Evolutionary conservation across 2,329 filamentous ascomycete species (phyloP).

Genomic region (Aaosphaeria arxii): DNA sequence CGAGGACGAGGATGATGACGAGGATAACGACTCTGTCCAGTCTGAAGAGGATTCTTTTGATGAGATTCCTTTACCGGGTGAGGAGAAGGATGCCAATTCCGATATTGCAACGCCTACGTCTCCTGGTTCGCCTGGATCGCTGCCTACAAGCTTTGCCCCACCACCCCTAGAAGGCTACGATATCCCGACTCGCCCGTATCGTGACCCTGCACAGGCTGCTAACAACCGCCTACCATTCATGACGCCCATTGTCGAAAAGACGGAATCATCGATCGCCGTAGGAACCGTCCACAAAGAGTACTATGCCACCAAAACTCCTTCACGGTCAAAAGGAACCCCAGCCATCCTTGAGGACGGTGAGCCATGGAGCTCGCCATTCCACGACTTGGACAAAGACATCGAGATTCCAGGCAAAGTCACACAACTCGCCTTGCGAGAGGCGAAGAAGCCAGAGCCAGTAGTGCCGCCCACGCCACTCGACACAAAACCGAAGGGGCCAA

Average conservation of each 20-base stretch:
- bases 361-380: conserved; percentile 68
- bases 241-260: conserved; percentile 96
- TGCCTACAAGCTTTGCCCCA: conserved; percentile 67
- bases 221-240: conserved; percentile 96
- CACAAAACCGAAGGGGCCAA: conserved; percentile 58
- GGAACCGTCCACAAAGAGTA: conserved; percentile 51
- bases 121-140: conserved; percentile 29
- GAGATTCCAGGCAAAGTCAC: conserved; percentile 45
- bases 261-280: conserved; percentile 75
- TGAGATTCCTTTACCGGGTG: conserved; percentile 20
- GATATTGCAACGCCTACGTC: conserved; percentile 50
- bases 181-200: conserved; percentile 73
- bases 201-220: conserved; percentile 73
- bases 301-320: conserved; percentile 73
- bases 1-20: conserved; percentile 14
- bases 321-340: conserved; percentile 50
- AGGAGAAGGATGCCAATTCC: conserved; percentile 12
- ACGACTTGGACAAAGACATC: conserved; percentile 56
- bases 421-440: conserved; percentile 51
- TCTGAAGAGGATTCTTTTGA: conserved; percentile 36
- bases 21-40: conserved; percentile 29
- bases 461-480: conserved; percentile 33
- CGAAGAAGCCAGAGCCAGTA: conserved; percentile 26
- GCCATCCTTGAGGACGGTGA: conserved; percentile 45
- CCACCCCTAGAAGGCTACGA: conserved; percentile 85